These are phyloP conservation scores for Myxozyma neotropica DNA, from an alignment of 805 yeast species.

Conservation along the genomic window DNA sequence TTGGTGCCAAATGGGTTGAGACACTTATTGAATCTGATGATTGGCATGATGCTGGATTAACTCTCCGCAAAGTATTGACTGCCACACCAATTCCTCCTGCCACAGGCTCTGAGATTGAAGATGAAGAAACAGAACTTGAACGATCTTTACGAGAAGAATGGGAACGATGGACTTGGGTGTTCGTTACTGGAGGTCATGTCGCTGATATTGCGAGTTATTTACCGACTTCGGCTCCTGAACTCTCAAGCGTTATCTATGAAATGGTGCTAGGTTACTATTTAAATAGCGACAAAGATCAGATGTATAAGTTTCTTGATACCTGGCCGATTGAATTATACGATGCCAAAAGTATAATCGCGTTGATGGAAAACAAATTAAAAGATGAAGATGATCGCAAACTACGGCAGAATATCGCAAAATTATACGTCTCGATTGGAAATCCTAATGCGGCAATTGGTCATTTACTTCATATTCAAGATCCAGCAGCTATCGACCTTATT, in stretches of 20 bases:
- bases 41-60: conserved; percentile 61
- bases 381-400: conserved; percentile 30
- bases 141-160: conserved; percentile 51
- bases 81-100: conserved; percentile 19
- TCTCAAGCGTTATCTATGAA: conserved; percentile 49
- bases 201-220: conserved; percentile 54
- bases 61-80: conserved; percentile 48
- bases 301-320: conserved; percentile 49
- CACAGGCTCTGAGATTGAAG: conserved; percentile 18
- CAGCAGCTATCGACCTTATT: conserved; percentile 58
- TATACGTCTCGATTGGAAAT: conserved; percentile 61
- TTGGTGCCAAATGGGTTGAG: conserved; percentile 61
- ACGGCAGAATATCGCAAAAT: conserved; percentile 36
- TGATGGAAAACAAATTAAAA: conserved; percentile 53
- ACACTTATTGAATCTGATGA: conserved; percentile 43
- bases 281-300: conserved; percentile 43
- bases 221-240: conserved; percentile 54
- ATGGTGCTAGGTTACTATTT: conserved; percentile 53
- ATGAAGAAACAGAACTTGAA: conserved; percentile 35
- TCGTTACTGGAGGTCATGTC: conserved; percentile 52
- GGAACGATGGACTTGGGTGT: conserved; percentile 63
- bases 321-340: conserved; percentile 68
- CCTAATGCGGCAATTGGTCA: conserved; percentile 67
- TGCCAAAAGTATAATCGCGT: conserved; percentile 47
- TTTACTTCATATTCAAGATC: conserved; percentile 59